These are phyloP conservation scores for Clavispora fructus DNA, from an alignment of 805 yeast genomes.

Conservation along the genomic window DNA sequence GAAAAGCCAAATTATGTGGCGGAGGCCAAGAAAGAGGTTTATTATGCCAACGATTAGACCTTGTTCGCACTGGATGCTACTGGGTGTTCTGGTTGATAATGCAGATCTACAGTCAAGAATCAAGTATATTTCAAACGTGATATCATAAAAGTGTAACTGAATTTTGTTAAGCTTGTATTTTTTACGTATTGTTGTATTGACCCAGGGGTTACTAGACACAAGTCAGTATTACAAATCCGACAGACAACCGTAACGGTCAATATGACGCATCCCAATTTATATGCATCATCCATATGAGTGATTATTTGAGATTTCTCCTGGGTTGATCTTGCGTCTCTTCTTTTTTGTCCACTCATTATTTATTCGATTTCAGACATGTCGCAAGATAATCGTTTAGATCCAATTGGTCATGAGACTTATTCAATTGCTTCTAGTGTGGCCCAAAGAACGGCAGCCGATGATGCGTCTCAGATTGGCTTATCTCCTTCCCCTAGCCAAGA, in stretches of 20 bases:
- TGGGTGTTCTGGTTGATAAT: neutral
- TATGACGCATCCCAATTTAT: neutral
- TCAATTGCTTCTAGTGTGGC: neutral
- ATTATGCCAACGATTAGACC: constrained; percentile 12
- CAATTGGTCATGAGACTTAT: neutral
- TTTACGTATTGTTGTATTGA: no score
- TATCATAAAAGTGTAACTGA: neutral
- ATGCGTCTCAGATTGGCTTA: neutral
- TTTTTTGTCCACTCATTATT: neutral
- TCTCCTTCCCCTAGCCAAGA: neutral
- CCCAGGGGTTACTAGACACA: no score
- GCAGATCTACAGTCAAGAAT: no score
- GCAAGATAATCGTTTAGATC: neutral
- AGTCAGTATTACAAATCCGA: no score
- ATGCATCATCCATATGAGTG: neutral
- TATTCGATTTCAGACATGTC: neutral
- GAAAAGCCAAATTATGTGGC: constrained; percentile 21
- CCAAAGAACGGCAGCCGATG: neutral
- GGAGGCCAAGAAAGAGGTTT: constrained; percentile 15
- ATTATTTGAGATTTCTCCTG: neutral
- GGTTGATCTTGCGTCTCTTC: neutral
- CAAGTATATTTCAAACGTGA: neutral
- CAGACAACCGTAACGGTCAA: no score
- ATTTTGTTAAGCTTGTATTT: no score
- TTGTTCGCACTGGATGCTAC: neutral